These are phyloP conservation scores for Leccinum brunneo-olivaceum DNA, from an alignment of 1,284 basidiomycete species.

Conservation along the genomic window DNA sequence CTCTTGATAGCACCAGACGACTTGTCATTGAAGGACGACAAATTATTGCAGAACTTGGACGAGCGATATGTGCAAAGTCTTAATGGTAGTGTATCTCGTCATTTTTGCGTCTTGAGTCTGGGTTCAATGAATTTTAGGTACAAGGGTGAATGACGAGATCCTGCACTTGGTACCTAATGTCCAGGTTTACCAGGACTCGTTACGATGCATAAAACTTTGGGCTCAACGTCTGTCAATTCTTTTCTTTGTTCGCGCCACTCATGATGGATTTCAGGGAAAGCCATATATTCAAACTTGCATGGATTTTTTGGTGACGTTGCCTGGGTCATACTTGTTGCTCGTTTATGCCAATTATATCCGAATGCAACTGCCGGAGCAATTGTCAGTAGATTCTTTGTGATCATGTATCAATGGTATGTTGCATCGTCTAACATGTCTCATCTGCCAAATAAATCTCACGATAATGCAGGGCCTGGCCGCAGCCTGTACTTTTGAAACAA, in stretches of 20 bases:
- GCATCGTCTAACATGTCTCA: background rate
- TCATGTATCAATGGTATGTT: constrained; percentile 90
- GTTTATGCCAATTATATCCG: constrained; percentile 98
- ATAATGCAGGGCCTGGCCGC: constrained; percentile 83
- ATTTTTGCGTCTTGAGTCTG: constrained; percentile 1
- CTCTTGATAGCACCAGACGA: constrained; percentile 95
- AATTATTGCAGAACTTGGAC: constrained; percentile 87
- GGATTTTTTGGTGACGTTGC: constrained; percentile 98
- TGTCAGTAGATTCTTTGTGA: constrained; percentile 94
- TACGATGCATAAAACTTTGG: constrained; percentile 98
- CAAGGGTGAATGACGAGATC: constrained; percentile 95
- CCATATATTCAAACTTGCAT: constrained; percentile 97
- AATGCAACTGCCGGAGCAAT: constrained; percentile 92
- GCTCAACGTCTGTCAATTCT: constrained; percentile 69
- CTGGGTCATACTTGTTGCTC: constrained; percentile 97
- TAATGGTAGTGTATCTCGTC: constrained; percentile 52
- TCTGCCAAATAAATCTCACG: constrained; percentile 5
- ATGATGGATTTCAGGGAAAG: constrained; percentile 55
- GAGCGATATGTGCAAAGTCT: constrained; percentile 93
- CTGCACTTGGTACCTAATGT: constrained; percentile 93
- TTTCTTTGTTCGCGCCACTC: constrained; percentile 6
- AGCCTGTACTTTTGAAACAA: constrained; percentile 92
- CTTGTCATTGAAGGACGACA: constrained; percentile 85
- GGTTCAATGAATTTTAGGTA: constrained; percentile 50
- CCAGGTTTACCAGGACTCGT: constrained; percentile 87